Evolutionary conservation across 306 rosid genomes (phyloP), one percentile per base, ranked within the genome.

Genomic region (Malus sylvestris): DNA sequence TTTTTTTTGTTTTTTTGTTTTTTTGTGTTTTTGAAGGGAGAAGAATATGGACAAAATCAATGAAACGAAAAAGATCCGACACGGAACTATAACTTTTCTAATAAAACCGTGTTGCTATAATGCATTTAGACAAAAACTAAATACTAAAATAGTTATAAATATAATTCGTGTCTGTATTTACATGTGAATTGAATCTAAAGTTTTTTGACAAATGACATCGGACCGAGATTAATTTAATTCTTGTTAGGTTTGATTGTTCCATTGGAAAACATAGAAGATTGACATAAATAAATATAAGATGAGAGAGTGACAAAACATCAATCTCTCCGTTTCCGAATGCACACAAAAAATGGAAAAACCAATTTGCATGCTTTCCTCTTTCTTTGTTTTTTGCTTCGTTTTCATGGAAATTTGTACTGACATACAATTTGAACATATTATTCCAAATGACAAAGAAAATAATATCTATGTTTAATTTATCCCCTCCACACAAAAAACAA

Each of bases 381-480:
- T 67, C 60, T 51, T 0, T 68, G 62, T 78, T 15, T 53, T 32
- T 20, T 8, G 35, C 30, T 51, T 33, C 19, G n/a, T 1, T 33
- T 38, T 22, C 7, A 44, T 1, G 22, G 42, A n/a, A 77, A 30
- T 45, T 71, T n/a, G 74, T 44, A 73, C 49, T 70, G 27, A 68
- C 71, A 46, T 58, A 72, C 69, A 83, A 64, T 64, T 78, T 30
- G 68, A 32, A 64, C 44, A 18, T 64, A 64, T 27, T 78, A 67
- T 74, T 32, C 59, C 51, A 42, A 74, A 72, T 58, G 45, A 79
- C 72, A 79, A 81, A 80, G 78, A 82, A 81, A 79, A 74, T 72
- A 27, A 83, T 63, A 62, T 75, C 82, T 79, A 68, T 68, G 73
- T 38, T 66, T 22, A 76, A 46, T 64, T 5, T 25, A 27, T 29